Evolutionary conservation across 306 rosid genomes (phyloP), one percentile per base, ranked within the genome.

Genomic region (Quercus engelmannii): DNA sequence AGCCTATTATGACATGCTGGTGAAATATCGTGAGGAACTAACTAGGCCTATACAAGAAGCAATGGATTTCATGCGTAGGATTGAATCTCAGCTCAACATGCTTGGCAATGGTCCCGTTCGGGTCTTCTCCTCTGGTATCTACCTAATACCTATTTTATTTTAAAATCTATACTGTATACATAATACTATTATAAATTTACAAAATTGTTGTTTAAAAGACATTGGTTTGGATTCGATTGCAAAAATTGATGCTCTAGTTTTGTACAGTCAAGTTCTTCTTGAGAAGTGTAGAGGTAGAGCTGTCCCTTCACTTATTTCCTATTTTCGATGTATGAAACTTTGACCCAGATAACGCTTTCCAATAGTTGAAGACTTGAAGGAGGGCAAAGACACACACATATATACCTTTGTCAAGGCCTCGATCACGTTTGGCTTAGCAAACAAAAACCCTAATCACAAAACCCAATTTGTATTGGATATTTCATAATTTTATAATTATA

Each of bases 21-120:
- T 95, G 86, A 95, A 95, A 84, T 95, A 93, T 78, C 88, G 94
- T 25, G 99, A 91, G 73, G 97, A 93, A 81, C 87, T 95, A 55
- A 83, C 94, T 28, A 93, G 97, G 94, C 99, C 99, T 30, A 83
- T 95, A 57, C 94, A 90, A 88, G 99, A 93, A 70, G 99, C 99
- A 1, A 93, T 91, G 99, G 98, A 95, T 79, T 95, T 95, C 96
- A 90, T 95, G 96, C 59, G 89, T 25, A 84, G 92, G 71, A 88
- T 91, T 13, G 97, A 95, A 87, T 81, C 93, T 83, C 97, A 95
- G 83, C 92, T 95, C 23, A 91, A 88, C 73, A 73, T 88, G 85
- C 93, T 95, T 25, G 81, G 89, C 85, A 87, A 88, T 75, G 89
- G 91, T 65, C 89, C 95, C 49, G 74, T 92, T 0, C 86, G 96